Evolutionary conservation across 164 flowering plant species (phyloP), one percentile per base, ranked within the genome.

Genomic region (Stephania yunnanensis): DNA sequence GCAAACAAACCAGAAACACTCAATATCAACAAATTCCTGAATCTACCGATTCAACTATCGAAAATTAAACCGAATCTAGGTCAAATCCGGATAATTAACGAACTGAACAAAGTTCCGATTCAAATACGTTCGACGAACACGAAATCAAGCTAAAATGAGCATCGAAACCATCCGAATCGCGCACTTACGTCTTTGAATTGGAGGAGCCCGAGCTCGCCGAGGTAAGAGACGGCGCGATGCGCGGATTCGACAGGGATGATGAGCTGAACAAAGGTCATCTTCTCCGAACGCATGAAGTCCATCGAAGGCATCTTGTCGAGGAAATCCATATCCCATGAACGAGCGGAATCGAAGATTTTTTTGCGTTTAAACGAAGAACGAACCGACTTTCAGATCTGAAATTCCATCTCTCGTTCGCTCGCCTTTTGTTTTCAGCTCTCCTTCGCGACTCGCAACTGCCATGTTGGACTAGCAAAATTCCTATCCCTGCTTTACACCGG

Each of bases 221-320:
- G 89, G 46, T 94, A 94, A 10, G 98, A 83, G 52, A 94, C 52
- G 79, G 97, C 94, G 7, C 94, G 89, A 78, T 89, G 94, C 70
- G 98, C 94, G 58, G 94, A 90, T 81, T 94, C 98, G 74, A 86
- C 94, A 42, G 98, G 98, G 31, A 91, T 88, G 67, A 94, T 94
- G 61, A 94, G 87, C 84, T 92, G 98, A 29, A 90, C 96, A 52
- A 83, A 82, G 12, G 88, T 80, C 98, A 94, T 94, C 89, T 86
- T 86, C 93, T 94, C 98, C 71, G 98, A 94, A 46, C 98, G 91
- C 91, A 94, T 85, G 83, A 91, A 88, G 88, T 94, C 98, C 98
- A 94, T 94, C 4, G 84, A 22, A 66, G 98, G 95, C 81, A 91
- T 75, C 52, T 83, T 83, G 74, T 86, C 87, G 58, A 83, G 58